Evolutionary conservation across 371 early-diverging fungal genomes (phyloP), one percentile per base, ranked within the genome.

Genomic region (Chytridium lagenaria): DNA sequence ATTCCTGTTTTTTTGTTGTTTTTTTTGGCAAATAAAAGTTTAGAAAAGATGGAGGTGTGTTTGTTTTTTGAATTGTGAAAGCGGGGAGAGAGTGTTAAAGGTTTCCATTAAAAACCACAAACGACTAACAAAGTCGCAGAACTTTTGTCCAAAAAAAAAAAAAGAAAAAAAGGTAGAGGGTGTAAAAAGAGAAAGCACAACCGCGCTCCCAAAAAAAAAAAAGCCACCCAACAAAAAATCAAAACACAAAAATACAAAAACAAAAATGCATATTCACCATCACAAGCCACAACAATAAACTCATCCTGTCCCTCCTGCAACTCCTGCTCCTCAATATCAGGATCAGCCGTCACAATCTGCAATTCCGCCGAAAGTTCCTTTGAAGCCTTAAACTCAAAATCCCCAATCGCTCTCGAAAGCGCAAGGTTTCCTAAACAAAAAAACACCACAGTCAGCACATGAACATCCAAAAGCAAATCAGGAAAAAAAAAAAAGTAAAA

Each of bases 261-360:
- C 19, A 2, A 71, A 71, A 28, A 1, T 55, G n/a, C n/a, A n/a
- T n/a, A n/a, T 78, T 68, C 82, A 88, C 97, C 98, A 84, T 98
- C 98, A 81, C 98, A 98, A 1, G 98, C 98, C 28, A 98, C 69
- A 1, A 97, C 94, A 57, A 97, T 67, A 76, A 97, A 97, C 78
- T 97, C 97, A 75, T 96, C 94, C 3, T 89, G 86, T 22, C 71
- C 75, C 23, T 10, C 67, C 28, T 78, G 51, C 38, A 72, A 2
- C 16, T 75, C 44, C n/a, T n/a, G n/a, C 5, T 85, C 87, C 1
- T 81, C 85, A 12, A 95, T 77, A 64, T 95, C 98, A 51, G 98
- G 98, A 71, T 89, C 77, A 34, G 92, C 92, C 40, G 96, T 96
- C 19, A 98, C 97, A n/a, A 92, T 88, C 82, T 96, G 97, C 76